phyloP scores from a whole-genome alignment of 768 basidiomycete genomes.

The Dacryopinax primogenitus region DNA sequence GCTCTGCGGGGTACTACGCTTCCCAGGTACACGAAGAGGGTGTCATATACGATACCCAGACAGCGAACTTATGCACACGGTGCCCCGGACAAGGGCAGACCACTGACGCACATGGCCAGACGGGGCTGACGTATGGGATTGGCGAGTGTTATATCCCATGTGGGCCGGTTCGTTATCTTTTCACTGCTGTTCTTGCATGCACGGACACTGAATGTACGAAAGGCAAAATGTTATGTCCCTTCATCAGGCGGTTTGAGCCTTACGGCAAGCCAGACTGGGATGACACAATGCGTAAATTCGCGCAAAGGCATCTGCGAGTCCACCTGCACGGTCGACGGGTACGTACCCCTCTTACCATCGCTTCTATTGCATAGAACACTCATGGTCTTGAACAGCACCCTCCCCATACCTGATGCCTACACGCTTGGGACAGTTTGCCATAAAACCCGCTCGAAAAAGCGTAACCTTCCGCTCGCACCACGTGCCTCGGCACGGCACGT shows the following conservation, averaged over 20 bases:
- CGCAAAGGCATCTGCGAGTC: slow-evolving; percentile 4
- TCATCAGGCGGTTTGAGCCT: background rate
- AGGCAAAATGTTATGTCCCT: slow-evolving; percentile 1
- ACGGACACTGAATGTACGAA: background rate
- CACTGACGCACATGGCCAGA: background rate
- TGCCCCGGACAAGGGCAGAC: slow-evolving; percentile 4
- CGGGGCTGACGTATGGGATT: background rate
- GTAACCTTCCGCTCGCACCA: background rate
- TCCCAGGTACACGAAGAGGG: slow-evolving; percentile 5
- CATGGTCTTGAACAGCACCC: background rate
- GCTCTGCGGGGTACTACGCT: background rate
- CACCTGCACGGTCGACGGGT: slow-evolving; percentile 1
- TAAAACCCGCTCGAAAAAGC: background rate
- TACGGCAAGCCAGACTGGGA: background rate
- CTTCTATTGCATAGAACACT: too few species aligned
- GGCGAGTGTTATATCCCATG: background rate
- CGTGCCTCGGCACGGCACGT: background rate
- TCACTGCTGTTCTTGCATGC: background rate
- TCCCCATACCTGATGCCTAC: slow-evolving; percentile 2
- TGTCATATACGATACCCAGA: background rate
- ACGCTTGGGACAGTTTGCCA: background rate
- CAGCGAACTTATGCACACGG: background rate
- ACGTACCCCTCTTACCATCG: background rate
- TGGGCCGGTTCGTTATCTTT: background rate
- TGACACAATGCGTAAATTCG: background rate